Percentiles rank a stretch among this genome's conserved stretches.
phyloP scores from a whole-genome alignment of 352 stramenopile genomes.

The Pythium rhizo-oryzae region DNA sequence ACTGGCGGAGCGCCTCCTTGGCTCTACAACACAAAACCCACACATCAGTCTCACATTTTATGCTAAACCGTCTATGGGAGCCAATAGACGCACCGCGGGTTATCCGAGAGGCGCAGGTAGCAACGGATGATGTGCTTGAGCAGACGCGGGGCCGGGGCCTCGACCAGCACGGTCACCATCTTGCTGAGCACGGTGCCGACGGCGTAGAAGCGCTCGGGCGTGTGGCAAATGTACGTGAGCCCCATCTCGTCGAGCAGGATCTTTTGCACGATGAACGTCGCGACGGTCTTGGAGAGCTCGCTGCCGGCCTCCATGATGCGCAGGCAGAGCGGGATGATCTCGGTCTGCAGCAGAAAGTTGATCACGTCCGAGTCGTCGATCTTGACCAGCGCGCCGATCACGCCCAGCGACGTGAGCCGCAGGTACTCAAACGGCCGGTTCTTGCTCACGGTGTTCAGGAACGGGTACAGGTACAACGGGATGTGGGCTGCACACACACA shows the following conservation, averaged over 20 bases:
- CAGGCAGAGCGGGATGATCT: conserved; percentile 99
- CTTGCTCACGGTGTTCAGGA: conserved; percentile 99
- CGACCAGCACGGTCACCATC: conserved; percentile 96
- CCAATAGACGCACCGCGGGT: conserved; percentile 39
- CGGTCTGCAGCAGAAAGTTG: conserved; percentile 98
- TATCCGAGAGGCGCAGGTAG: conserved; percentile 95
- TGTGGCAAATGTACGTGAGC: conserved; percentile 99
- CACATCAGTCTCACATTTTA: neutral
- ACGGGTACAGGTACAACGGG: conserved; percentile 98
- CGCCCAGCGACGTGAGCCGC: conserved; percentile 96
- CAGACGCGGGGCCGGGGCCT: conserved; percentile 93
- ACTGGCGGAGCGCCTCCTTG: conserved; percentile 97
- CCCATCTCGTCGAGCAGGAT: conserved; percentile 98
- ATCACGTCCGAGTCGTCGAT: conserved; percentile 99
- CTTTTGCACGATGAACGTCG: conserved; percentile 99
- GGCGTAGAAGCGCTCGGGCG: conserved; percentile 93
- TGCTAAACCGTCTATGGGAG: neutral
- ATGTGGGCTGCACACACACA: conserved; percentile 86
- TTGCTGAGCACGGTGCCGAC: conserved; percentile 94
- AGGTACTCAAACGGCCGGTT: conserved; percentile 99
- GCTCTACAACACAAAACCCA: conserved; percentile 50
- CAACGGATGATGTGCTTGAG: conserved; percentile 99
- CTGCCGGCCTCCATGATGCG: conserved; percentile 99
- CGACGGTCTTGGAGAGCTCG: conserved; percentile 98
- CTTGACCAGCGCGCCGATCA: conserved; percentile 99